A percentile compares a stretch with the other conserved stretches of the same genome.
Evolutionary conservation across 352 stramenopile genomes (phyloP).

Genomic region (Lagenidium giganteum): DNA sequence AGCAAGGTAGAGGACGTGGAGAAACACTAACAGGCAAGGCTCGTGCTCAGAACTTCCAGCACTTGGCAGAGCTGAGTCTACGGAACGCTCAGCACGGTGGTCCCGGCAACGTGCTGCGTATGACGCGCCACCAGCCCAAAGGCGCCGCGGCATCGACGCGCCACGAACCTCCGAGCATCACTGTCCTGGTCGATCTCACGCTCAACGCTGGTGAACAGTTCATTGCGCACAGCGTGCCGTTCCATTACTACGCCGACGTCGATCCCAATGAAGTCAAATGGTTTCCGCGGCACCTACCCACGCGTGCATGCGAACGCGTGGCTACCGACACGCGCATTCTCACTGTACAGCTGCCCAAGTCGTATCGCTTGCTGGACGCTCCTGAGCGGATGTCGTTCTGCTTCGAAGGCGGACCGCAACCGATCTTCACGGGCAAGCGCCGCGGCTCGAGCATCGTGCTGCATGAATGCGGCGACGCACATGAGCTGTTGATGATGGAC

Average conservation of each 20-base stretch:
- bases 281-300: conserved; percentile 50
- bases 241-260: conserved; percentile 57
- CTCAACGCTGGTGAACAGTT: conserved; percentile 74
- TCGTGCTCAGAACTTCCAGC: conserved; percentile 47
- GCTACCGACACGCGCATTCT: conserved; percentile 37
- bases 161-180: conserved; percentile 24
- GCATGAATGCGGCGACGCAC: conserved; percentile 35
- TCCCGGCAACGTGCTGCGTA: conserved; percentile 15
- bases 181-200: conserved; percentile 65
- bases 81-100: conserved; percentile 8
- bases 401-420: conserved; percentile 40
- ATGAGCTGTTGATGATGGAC: conserved; percentile 37
- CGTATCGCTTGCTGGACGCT: conserved; percentile 36
- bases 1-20: too few species aligned
- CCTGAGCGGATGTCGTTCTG: conserved; percentile 51
- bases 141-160: too few species aligned
- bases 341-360: conserved; percentile 43
- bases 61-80: conserved; percentile 53
- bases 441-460: conserved; percentile 42
- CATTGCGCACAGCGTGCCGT: conserved; percentile 62
- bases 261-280: conserved; percentile 41
- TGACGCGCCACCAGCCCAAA: conserved; percentile 18
- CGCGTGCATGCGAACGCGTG: conserved; percentile 31
- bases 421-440: conserved; percentile 30
- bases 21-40: conserved; percentile 29